These are phyloP conservation scores for Fraxinus quadrangulata DNA, from an alignment of 257 asterid genomes.

Conservation along the genomic window DNA sequence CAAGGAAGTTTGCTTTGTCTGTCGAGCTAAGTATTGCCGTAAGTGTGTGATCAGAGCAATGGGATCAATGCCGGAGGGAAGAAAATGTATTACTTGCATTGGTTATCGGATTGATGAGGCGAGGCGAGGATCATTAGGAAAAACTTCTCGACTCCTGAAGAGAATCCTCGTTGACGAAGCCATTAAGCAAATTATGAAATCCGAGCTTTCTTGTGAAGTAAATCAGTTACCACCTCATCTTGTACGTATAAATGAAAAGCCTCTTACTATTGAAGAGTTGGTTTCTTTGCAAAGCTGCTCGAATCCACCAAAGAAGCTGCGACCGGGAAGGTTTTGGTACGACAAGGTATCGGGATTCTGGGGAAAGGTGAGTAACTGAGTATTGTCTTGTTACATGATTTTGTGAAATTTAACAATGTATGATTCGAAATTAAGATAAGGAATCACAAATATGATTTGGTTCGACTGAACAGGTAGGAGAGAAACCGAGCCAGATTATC, in stretches of 20 bases:
- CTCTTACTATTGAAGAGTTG: constrained; percentile 58
- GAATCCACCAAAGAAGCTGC: constrained; percentile 83
- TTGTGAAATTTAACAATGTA: not conserved
- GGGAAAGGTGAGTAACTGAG: constrained; percentile 74
- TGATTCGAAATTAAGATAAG: not conserved
- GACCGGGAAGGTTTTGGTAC: constrained; percentile 90
- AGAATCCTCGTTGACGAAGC: constrained; percentile 44
- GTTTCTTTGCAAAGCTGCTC: constrained; percentile 58
- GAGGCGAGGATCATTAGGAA: constrained; percentile 66
- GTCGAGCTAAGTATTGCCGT: constrained; percentile 76
- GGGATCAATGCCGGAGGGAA: constrained; percentile 98
- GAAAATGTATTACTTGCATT: constrained; percentile 76
- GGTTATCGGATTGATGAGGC: constrained; percentile 61
- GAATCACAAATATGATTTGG: constrained; percentile 7
- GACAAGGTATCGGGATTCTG: constrained; percentile 86
- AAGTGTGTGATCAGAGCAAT: constrained; percentile 80
- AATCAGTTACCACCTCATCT: constrained; percentile 77
- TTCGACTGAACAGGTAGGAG: constrained; percentile 67
- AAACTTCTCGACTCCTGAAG: constrained; percentile 66
- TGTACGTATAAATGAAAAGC: constrained; percentile 58
- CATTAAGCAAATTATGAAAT: constrained; percentile 52
- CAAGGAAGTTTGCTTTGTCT: constrained; percentile 78
- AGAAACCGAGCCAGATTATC: constrained; percentile 79
- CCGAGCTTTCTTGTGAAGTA: constrained; percentile 55
- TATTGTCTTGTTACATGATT: not conserved